Evolutionary conservation across 1,284 basidiomycete species (phyloP).

Genomic region (Termitomyces sp.): DNA sequence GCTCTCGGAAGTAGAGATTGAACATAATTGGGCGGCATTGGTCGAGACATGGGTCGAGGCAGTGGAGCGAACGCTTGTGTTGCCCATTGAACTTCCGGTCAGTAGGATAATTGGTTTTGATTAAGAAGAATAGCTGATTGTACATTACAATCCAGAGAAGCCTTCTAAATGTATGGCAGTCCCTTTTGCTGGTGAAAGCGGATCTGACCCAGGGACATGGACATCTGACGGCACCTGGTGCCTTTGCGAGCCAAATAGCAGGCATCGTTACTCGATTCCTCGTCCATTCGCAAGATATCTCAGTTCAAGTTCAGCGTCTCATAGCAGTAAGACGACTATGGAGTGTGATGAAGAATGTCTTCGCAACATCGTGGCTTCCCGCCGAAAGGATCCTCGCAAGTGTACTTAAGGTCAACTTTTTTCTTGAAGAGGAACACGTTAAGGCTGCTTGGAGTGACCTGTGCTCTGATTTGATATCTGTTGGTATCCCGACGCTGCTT

Average conservation of each 20-base stretch:
- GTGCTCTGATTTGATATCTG: conserved; percentile 38
- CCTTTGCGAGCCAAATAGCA: conserved; percentile 29
- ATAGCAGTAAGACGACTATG: conserved; percentile 38
- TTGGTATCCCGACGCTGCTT: conserved; percentile 27
- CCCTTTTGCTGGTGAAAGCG: conserved; percentile 44
- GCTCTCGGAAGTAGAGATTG: conserved; percentile 41
- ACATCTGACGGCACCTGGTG: conserved; percentile 29
- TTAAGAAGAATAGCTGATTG: background rate
- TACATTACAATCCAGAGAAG: conserved; percentile 25
- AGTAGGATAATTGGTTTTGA: conserved; percentile 10
- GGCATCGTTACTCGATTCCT: conserved; percentile 29
- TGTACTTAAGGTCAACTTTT: conserved; percentile 36
- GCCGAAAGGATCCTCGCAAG: conserved; percentile 40
- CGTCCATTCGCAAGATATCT: conserved; percentile 16
- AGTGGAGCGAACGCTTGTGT: conserved; percentile 18
- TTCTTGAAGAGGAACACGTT: conserved; percentile 31
- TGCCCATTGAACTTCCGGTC: conserved; percentile 18
- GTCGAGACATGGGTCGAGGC: conserved; percentile 34
- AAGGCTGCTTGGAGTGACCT: conserved; percentile 39
- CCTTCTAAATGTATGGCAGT: conserved; percentile 43
- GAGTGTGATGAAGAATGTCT: conserved; percentile 43
- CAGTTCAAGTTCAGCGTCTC: conserved; percentile 31
- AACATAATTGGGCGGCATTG: conserved; percentile 38
- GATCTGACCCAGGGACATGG: conserved; percentile 35
- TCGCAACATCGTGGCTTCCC: conserved; percentile 32